Evolutionary conservation across 148 eudicot species (phyloP), one percentile per base, ranked within the genome.

Genomic region (Fallopia convolvulus): DNA sequence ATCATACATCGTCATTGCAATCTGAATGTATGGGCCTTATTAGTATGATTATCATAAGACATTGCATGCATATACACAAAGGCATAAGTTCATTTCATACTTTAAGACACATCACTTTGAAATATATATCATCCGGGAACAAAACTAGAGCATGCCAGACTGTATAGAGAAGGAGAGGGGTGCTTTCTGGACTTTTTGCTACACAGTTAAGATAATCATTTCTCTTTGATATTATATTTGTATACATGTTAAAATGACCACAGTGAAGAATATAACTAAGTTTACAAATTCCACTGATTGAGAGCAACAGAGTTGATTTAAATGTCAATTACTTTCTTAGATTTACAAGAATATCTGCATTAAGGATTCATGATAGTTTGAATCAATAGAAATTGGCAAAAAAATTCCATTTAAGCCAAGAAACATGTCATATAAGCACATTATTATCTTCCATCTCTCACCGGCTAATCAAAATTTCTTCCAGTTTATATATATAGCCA

Each of bases 1-100:
- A 84, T 91, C 93, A 91, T 86, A 85, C 89, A 72, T 88, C 96
- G 78, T 91, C 91, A 82, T 86, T 91, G 93, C 89, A 89, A 91
- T 82, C 93, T 91, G 91, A 81, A 83, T 87, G 85, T 86, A 89
- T 78, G 83, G 74, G 83, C 85, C 36, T 77, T 83, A 89, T 89
- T 85, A 87, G 87, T 81, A 81, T 78, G 84, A 63, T 79, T 73
- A 32, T 48, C 55, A 73, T 21, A 73, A 36, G 44, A 18, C 46
- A 68, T 61, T 68, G 75, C 55, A 73, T 8, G 44, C 75, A 73
- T 11, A 44, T 18, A 42, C 10, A 20, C 55, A 73, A 41, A 72
- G 55, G 55, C 17, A 46, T 44, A 44, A 46, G 33, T 72, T 42
- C 32, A 42, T 41, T 42, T 41, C 14, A 40, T 46, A 72, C 74